Conservation (phyloP, 2,329 filamentous ascomycete species). For the Ophiostoma piceae region DNA sequence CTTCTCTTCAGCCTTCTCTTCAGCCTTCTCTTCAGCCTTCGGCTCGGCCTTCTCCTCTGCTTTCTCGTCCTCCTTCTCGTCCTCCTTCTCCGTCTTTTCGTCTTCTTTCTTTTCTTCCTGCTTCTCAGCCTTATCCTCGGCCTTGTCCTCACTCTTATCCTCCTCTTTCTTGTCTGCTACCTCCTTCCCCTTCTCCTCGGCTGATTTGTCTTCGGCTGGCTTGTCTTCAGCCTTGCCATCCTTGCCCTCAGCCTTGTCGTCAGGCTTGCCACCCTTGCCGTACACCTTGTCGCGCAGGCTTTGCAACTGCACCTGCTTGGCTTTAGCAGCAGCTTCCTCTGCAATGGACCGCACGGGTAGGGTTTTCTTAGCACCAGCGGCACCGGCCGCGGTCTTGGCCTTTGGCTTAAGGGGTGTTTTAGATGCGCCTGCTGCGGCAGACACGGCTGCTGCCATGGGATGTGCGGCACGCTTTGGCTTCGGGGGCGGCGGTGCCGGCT, state of each 20-base stretch:
- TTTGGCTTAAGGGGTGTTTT: slow-evolving; percentile 19
- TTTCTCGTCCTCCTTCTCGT: slow-evolving; percentile 7
- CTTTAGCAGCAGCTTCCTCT: slow-evolving; percentile 61
- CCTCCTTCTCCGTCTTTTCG: slow-evolving; percentile 1
- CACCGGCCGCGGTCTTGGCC: slow-evolving; percentile 28
- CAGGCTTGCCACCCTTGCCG: slow-evolving; percentile 36
- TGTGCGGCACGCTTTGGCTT: slow-evolving; percentile 16
- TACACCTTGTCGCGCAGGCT: slow-evolving; percentile 51
- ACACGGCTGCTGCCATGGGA: slow-evolving; percentile 10
- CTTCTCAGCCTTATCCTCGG: slow-evolving; percentile 9
- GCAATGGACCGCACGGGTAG: slow-evolving; percentile 52
- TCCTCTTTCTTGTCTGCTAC: slow-evolving; percentile 17
- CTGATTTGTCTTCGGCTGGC: background rate
- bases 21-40: slow-evolving; percentile 7
- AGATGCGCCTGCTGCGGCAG: background rate
- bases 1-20: background rate
- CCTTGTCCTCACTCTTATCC: background rate
- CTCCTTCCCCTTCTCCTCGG: background rate
- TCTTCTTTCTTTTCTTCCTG: too few relatives aligned
- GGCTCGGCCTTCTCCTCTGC: slow-evolving; percentile 13
- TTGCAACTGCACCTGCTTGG: slow-evolving; percentile 54
- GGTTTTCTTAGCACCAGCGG: slow-evolving; percentile 23
- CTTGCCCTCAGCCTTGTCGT: slow-evolving; percentile 6
- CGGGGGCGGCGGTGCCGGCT: slow-evolving; percentile 40
- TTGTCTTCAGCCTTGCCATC: slow-evolving; percentile 21